These are phyloP conservation scores for Podochytrium sp. DNA, from an alignment of 192 early-diverging fungal genomes.

Conservation along the genomic window DNA sequence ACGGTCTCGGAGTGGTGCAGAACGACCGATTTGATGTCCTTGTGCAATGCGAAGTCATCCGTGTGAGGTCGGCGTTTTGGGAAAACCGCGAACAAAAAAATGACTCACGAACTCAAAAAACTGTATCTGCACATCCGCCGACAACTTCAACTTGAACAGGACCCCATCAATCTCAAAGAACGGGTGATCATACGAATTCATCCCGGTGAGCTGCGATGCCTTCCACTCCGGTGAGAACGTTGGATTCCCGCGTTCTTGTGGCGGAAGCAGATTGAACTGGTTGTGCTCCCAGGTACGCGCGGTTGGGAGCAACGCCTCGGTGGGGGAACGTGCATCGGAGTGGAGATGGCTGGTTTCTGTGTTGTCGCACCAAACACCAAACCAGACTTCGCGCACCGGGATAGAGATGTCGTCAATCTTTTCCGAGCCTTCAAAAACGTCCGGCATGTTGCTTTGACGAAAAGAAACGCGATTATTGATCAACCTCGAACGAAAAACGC, in stretches of 20 bases:
- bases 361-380: slow-evolving; percentile 28
- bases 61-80: too few relatives aligned
- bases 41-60: too few relatives aligned
- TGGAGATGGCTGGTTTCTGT: background rate
- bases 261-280: background rate
- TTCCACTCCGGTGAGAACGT: slow-evolving; percentile 32
- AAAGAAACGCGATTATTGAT: background rate
- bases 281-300: background rate
- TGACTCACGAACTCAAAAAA: slow-evolving; percentile 21
- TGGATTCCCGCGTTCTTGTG: slow-evolving; percentile 21
- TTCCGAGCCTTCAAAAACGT: background rate
- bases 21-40: slow-evolving; percentile 30
- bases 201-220: slow-evolving; percentile 16
- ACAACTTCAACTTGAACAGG: slow-evolving; percentile 21
- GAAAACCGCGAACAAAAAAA: background rate
- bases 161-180: slow-evolving; percentile 17
- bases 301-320: background rate
- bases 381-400: slow-evolving; percentile 22
- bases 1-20: slow-evolving; percentile 7
- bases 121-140: slow-evolving; percentile 22
- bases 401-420: background rate
- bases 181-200: slow-evolving; percentile 29
- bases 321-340: background rate
- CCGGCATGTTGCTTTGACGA: slow-evolving; percentile 13
- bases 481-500: background rate